Evolutionary conservation across 176 grass and related monocot genomes (phyloP).

Genomic region (Hsuehochloa calcarea): DNA sequence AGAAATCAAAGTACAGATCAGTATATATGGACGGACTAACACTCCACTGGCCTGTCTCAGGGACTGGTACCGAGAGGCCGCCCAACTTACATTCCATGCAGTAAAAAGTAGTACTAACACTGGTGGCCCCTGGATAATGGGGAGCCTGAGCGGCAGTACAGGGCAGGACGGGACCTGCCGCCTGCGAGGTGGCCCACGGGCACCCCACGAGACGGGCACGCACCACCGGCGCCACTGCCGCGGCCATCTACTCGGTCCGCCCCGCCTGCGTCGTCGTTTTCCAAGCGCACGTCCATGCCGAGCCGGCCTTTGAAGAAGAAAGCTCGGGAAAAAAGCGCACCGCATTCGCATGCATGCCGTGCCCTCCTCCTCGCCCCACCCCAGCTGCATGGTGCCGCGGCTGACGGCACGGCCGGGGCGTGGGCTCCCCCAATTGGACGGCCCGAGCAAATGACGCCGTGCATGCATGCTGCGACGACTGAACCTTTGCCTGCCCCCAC

Average conservation of each 20-base stretch:
- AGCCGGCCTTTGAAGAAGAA: background rate
- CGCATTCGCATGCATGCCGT: conserved; percentile 26
- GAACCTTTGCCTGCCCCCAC: background rate
- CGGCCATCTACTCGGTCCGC: background rate
- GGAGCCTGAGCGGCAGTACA: background rate
- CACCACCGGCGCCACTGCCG: background rate
- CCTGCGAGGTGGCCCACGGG: conserved; percentile 3
- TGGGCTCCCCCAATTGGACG: conserved; percentile 5
- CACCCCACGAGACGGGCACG: background rate
- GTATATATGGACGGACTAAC: background rate
- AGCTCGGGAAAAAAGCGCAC: background rate
- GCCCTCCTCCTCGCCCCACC: background rate
- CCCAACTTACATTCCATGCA: conserved; percentile 22
- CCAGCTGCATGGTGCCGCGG: background rate
- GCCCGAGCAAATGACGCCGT: conserved; percentile 7
- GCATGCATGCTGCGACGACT: conserved; percentile 12
- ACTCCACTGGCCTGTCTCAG: background rate
- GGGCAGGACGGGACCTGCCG: conserved; percentile 33
- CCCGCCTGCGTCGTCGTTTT: conserved; percentile 35
- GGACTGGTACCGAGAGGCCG: background rate
- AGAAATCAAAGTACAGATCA: background rate
- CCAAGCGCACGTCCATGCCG: conserved; percentile 30
- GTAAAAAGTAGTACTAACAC: background rate
- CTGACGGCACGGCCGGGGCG: conserved; percentile 7
- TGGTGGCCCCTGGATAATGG: background rate